Evolutionary conservation across 768 basidiomycete genomes (phyloP).

Genomic region (Phylloporus sp.): DNA sequence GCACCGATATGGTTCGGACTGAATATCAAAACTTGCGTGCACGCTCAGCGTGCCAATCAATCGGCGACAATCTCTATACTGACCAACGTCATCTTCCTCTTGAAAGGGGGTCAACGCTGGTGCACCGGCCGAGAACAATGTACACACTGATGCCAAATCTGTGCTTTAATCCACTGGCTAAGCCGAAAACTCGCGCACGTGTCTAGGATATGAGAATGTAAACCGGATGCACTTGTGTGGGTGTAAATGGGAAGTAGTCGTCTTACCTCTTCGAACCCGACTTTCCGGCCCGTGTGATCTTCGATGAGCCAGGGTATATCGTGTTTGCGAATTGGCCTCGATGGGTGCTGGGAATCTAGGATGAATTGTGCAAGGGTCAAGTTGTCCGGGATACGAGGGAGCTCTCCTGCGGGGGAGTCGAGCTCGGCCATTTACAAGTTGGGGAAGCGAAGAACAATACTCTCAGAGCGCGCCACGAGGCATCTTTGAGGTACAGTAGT

Average conservation of each 20-base stretch:
- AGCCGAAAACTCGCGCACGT: slow-evolving; percentile 32
- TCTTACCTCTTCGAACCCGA: slow-evolving; percentile 36
- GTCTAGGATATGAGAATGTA: slow-evolving; percentile 22
- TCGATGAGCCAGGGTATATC: slow-evolving; percentile 39
- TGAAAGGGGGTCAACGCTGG: neutral
- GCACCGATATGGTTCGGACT: slow-evolving; percentile 64
- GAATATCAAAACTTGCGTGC: slow-evolving; percentile 49
- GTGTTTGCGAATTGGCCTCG: slow-evolving; percentile 22
- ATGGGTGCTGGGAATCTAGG: slow-evolving; percentile 32
- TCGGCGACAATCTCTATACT: slow-evolving; percentile 4
- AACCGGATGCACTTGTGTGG: neutral
- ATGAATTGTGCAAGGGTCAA: slow-evolving; percentile 36
- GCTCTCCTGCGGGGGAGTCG: slow-evolving; percentile 24
- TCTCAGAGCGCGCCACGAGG: no score
- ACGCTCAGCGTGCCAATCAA: slow-evolving; percentile 5
- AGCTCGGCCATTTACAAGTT: slow-evolving; percentile 24
- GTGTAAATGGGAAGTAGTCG: neutral
- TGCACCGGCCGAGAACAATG: neutral
- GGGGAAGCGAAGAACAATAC: no score
- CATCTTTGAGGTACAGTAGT: no score
- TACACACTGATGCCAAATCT: slow-evolving; percentile 33
- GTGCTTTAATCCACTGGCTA: slow-evolving; percentile 35
- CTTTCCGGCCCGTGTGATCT: slow-evolving; percentile 33
- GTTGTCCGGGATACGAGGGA: slow-evolving; percentile 36
- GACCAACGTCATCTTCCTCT: slow-evolving; percentile 40